Base-by-base conservation (phyloP, 2,329 filamentous ascomycete species). In the Aurifilum marmelostoma region DNA sequence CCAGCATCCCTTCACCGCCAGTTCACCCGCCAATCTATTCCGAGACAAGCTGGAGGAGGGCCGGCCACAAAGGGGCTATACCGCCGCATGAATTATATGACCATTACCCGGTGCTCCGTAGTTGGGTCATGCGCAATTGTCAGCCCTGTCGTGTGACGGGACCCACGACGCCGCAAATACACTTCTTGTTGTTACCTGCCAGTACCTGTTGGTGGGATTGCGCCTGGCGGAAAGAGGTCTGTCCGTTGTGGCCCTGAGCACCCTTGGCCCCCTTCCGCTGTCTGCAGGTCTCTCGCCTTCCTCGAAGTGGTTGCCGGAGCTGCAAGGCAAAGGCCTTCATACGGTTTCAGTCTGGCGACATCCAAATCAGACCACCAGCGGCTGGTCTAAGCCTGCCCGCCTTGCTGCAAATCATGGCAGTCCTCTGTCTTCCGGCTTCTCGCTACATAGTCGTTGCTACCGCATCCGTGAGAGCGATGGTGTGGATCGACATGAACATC, bases 1-100 rank as follows among this genome's bases (percentile, higher is more conserved):
- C 59, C 34, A 64, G 27, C 43, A 9, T 27, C 12, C 41, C 60
- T 58, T 59, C 69, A 71, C 69, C 69, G 69, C 69, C 54, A 69
- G 41, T 65, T 24, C 29, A 12, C 6, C 59, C 18, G 50, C 62
- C 32, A 61, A 37, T 37, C 12, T 34, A 18, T 63, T 50, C 43
- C 27, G 65, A 54, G 27, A 68, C 39, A 34, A 27, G 61, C 12
- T 39, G 34, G 37, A 37, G 56, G 5, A 21, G 56, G 3, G 6
- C 27, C 63, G 24, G 27, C 50, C 68, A 54, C 63, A 29, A 63
- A 29, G 47, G 39, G 47, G n/a, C 32, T 63, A 21, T 37, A 50
- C 18, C 52, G 24, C 39, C 32, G n/a, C 41, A 37, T 63, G 60
- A 47, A 34, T 18, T 29, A 52, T 63, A 58, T 52, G 63, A 41